Percentiles rank a stretch among this genome's conserved stretches.
Conservation (phyloP, 2,329 filamentous ascomycete genomes). For the Pseudogymnoascus sp. region DNA sequence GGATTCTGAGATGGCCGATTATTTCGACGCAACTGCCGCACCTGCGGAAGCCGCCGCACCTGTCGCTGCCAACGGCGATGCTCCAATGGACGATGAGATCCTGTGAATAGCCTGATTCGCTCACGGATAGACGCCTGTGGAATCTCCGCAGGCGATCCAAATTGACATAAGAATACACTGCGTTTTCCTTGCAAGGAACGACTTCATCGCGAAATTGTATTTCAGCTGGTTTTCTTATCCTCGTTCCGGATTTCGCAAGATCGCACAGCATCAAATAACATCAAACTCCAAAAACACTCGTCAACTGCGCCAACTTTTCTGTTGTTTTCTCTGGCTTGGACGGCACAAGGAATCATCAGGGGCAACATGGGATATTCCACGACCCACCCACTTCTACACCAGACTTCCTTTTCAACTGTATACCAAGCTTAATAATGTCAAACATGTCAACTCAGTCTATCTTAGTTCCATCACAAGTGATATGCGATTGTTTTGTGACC, state of each 20-base stretch:
- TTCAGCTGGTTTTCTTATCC: not conserved
- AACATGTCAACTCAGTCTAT: not conserved
- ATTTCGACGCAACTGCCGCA: conserved; percentile 56
- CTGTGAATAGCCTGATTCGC: conserved; percentile 29
- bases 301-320: not conserved
- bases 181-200: not conserved
- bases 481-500: not conserved
- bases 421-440: conserved; percentile 6
- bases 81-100: conserved; percentile 60
- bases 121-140: not conserved
- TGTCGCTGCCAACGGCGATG: conserved; percentile 31
- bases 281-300: conserved; percentile 1
- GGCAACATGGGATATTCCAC: not conserved
- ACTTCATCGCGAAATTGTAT: not conserved
- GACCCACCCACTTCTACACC: not conserved
- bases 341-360: not conserved
- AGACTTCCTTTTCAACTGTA: conserved; percentile 1
- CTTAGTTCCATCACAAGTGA: not conserved
- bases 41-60: conserved; percentile 40
- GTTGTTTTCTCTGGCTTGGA: conserved; percentile 3
- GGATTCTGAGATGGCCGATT: conserved; percentile 96
- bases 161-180: not conserved
- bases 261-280: conserved; percentile 4
- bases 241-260: not conserved
- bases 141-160: not conserved